Conservation (phyloP, 2,329 filamentous ascomycete genomes). For the Coniochaeta sp. region DNA sequence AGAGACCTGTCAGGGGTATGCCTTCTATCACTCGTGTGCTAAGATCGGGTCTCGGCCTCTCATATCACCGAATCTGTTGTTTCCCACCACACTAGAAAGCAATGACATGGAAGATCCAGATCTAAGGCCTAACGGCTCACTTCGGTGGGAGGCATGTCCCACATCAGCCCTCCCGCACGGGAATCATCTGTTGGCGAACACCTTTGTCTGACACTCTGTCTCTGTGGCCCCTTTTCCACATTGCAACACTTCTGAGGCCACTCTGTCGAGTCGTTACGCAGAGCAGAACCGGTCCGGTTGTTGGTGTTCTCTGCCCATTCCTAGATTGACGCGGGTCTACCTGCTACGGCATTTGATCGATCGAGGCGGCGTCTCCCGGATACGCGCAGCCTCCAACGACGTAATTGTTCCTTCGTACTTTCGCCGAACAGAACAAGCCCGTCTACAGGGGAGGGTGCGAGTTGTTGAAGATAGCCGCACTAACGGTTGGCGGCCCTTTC, state of each 20-base stretch:
- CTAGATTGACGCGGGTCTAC: background rate
- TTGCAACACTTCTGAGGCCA: background rate
- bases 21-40: background rate
- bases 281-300: background rate
- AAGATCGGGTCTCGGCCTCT: background rate
- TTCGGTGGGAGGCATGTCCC: background rate
- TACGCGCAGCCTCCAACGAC: background rate
- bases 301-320: background rate
- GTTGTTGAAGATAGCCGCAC: background rate
- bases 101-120: background rate
- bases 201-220: background rate
- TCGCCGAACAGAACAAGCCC: background rate
- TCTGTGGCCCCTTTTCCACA: background rate
- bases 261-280: background rate
- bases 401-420: background rate
- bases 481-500: background rate
- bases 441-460: background rate
- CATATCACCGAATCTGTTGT: background rate
- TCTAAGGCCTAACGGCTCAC: background rate
- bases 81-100: background rate
- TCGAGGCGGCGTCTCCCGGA: background rate
- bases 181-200: background rate
- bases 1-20: background rate
- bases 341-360: background rate
- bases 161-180: background rate